Evolutionary conservation across 1,284 basidiomycete species (phyloP), one percentile per base, ranked within the genome.

Genomic region (Malassezia arunalokei): DNA sequence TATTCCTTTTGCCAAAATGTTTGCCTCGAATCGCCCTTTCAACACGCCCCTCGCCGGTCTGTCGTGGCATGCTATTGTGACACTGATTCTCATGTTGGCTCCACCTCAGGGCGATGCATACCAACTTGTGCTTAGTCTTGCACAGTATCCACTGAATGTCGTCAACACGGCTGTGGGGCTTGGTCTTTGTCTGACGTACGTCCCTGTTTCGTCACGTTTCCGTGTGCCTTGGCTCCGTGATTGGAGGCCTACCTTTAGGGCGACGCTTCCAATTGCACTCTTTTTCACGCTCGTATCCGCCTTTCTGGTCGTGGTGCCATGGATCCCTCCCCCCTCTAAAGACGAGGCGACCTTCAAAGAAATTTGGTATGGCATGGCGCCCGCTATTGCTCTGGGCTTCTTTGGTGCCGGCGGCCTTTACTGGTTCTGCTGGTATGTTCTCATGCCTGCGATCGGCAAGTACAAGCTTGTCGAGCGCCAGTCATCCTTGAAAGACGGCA

Each of bases 281-380:
- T 81, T 82, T 62, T 83, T 80, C 75, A 68, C 81, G 3, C 78
- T 75, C 8, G 78, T 77, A 1, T 75, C 79, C 0, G 63, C 75
- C 5, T 81, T 82, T 72, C 70, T 82, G 32, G 69, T 82, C 11
- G 24, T 82, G 27, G 77, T 77, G 1, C 81, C 81, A 0, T 83
- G 79, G 74, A 52, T 83, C 3, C 77, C 64, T 20, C 81, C 82
- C 3, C 70, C 77, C 0, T 40, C 47, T 3, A 42, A 55, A 38
- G 41, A 43, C 28, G 14, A 28, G n/a, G 33, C 33, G 11, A 35
- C 33, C 33, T 12, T 12, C 33, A 15, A 15, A 11, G 33, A 35
- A 2, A 44, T 55, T 30, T 56, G 56, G 49, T 59, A 62, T 47
- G 60, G 39, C 6, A 54, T 61, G 20, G 54, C 60, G 5, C 56